These are phyloP conservation scores for Pleurotus eryngii DNA, from an alignment of 768 basidiomycete species.

Conservation along the genomic window DNA sequence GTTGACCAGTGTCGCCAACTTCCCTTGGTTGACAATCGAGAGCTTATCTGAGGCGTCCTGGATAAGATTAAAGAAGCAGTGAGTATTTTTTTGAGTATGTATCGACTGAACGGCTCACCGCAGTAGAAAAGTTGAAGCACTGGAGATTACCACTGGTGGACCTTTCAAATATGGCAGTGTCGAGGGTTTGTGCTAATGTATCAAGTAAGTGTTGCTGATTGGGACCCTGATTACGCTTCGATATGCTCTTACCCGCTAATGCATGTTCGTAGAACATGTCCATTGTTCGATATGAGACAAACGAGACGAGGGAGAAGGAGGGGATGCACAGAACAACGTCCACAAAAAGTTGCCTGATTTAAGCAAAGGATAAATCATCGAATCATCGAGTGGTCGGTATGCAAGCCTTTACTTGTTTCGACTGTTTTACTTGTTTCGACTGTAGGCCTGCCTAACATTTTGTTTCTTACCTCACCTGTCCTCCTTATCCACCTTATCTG, in stretches of 20 bases:
- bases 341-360: not conserved
- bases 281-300: not conserved
- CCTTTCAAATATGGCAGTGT: not conserved
- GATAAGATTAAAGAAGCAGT: too few species aligned
- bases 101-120: not conserved
- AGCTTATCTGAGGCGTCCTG: not conserved
- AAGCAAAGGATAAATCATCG: too few species aligned
- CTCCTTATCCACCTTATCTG: too few species aligned
- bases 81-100: not conserved
- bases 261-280: not conserved
- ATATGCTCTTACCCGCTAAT: not conserved
- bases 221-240: not conserved
- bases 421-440: too few species aligned
- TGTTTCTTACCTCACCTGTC: too few species aligned
- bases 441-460: too few species aligned
- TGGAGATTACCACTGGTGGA: not conserved
- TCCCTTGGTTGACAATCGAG: not conserved
- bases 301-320: too few species aligned
- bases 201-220: not conserved
- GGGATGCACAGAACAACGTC: too few species aligned
- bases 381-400: too few species aligned
- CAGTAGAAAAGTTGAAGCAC: not conserved
- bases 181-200: not conserved
- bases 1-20: not conserved
- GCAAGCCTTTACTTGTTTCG: too few species aligned